Evolutionary conservation across 108 stramenopile genomes (phyloP), one percentile per base, ranked within the genome.

Genomic region (Cyclotella cryptica): DNA sequence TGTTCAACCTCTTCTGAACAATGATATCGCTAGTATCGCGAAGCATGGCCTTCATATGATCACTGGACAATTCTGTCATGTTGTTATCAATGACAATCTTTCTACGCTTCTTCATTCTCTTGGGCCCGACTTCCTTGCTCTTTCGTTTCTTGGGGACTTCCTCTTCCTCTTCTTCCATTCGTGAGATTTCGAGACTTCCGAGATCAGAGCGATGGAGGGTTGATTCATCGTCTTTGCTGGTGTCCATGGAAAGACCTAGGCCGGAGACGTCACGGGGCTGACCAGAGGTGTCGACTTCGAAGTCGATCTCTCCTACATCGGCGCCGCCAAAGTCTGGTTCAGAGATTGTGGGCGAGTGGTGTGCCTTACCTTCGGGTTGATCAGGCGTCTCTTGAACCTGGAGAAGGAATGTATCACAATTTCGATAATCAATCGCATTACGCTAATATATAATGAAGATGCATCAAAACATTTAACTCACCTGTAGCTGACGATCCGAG

Each of bases 31-130:
- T 74, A 13, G 93, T 92, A 72, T 94, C 87, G 3, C 54, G 41
- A 19, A 96, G 76, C 93, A 94, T 94, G 21, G 78, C 66, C 55
- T 88, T 87, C 71, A 96, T 94, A 57, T 94, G 87, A 12, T 88
- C 91, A 66, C 81, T 87, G 49, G 85, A 54, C 7, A 96, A 77
- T 71, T 96, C 92, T 6, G 92, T 96, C 40, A 81, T 70, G 77
- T 93, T 87, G 75, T 96, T 93, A 77, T 94, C 93, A 73, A 94
- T 89, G 26, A 91, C 75, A 72, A 96, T 85, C 75, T 90, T 91
- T 14, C 95, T 84, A 45, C 91, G 87, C 72, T 94, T 96, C 67
- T 87, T 88, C 77, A 78, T 84, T 21, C 88, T 80, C 42, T 74
- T 80, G 73, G 78, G 75, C 21, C 81, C 79, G 15, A 61, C 80